Evolutionary conservation across 441 rosid genomes (phyloP), one percentile per base, ranked within the genome.

Genomic region (Adansonia gregorii): DNA sequence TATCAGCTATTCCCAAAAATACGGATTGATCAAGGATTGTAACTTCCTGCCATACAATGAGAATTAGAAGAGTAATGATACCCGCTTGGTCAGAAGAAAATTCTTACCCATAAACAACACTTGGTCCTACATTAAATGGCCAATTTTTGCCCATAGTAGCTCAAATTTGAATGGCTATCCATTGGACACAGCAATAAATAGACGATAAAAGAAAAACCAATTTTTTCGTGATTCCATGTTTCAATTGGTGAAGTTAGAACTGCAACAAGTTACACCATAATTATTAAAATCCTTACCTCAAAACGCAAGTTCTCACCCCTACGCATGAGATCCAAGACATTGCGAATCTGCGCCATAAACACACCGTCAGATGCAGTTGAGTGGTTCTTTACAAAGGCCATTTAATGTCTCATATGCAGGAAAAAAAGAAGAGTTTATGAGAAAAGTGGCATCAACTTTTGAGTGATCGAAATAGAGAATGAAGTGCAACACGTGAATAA

Each of bases 241-340:
- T 71, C 76, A 65, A 5, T 41, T 67, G 72, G 45, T 76, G 14
- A 35, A 56, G 35, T 41, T 31, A 56, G 43, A 39, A 70, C 22
- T 19, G 17, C 12, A 39, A 39, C 35, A 55, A 55, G 51, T 65
- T 11, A 48, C 31, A 71, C 8, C 64, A 5, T n/a, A 55, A 14
- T 17, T 8, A 39, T 58, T 19, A 41, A 22, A 65, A 81, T 15
- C 7, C 84, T 73, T 74, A 95, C 99, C 98, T 94, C 97, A 67
- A 91, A 58, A 24, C 89, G 94, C 85, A 95, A 83, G 86, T 84
- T 86, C 82, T 93, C 95, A 14, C 93, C 92, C 83, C 97, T 85
- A 24, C 92, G 97, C 97, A 95, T 89, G 68, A 88, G 88, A 80
- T 90, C 97, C 93, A 94, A 83, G 82, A 91, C 88, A 86, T 78